Conservation (phyloP, 2,329 filamentous ascomycete species). For the Capronia coronata region DNA sequence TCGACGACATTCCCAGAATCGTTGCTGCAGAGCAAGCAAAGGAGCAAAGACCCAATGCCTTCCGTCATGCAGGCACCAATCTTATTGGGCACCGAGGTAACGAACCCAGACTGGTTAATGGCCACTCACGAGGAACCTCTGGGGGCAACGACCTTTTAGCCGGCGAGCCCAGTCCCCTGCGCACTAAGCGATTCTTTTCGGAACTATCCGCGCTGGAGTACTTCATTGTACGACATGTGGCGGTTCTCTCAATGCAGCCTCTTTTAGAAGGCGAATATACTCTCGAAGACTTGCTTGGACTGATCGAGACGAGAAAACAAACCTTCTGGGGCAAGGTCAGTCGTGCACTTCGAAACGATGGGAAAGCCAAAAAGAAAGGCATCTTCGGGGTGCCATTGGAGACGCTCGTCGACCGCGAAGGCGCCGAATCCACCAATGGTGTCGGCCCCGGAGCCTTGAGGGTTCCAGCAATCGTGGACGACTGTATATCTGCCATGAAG, state of each 20-base stretch:
- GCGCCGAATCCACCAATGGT: constrained; percentile 94
- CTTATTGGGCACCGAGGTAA: constrained; percentile 50
- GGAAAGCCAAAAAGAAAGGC: constrained; percentile 79
- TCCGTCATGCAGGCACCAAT: constrained; percentile 68
- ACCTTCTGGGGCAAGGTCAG: constrained; percentile 99
- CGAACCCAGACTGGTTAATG: constrained; percentile 57
- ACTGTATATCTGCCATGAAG: constrained; percentile 87
- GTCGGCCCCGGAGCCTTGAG: constrained; percentile 85
- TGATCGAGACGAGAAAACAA: constrained; percentile 88
- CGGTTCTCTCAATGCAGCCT: constrained; percentile 90
- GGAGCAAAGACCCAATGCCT: constrained; percentile 76
- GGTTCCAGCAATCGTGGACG: constrained; percentile 91
- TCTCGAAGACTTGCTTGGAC: constrained; percentile 82
- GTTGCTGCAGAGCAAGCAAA: constrained; percentile 92
- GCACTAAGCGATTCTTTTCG: constrained; percentile 80
- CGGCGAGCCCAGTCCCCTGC: constrained; percentile 50
- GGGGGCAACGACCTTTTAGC: constrained; percentile 44
- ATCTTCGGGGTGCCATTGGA: constrained; percentile 89
- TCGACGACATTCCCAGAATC: constrained; percentile 94
- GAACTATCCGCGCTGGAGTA: constrained; percentile 93
- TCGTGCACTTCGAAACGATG: constrained; percentile 85
- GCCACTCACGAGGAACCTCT: constrained; percentile 62
- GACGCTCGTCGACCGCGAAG: constrained; percentile 81
- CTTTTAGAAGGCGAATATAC: constrained; percentile 83
- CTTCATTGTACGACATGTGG: constrained; percentile 92